phyloP scores from a whole-genome alignment of 345 rosid genomes.

The Pseudoturritis turrita region DNA sequence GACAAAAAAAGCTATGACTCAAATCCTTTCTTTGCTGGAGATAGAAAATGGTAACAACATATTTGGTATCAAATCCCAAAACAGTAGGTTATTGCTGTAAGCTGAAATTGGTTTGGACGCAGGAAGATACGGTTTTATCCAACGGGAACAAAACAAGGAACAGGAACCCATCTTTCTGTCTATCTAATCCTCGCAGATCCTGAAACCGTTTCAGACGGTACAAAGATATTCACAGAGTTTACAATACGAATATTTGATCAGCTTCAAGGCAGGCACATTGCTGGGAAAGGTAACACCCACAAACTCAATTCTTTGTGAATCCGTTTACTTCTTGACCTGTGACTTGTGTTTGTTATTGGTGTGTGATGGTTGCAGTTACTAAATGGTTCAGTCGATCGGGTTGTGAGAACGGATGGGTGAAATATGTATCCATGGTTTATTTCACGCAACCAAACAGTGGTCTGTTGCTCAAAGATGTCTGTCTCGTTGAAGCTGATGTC shows the following conservation, averaged over 20 bases:
- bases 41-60: conserved; percentile 29
- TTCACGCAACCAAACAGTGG: conserved; percentile 33
- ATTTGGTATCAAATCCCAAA: neutral
- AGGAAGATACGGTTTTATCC: conserved; percentile 33
- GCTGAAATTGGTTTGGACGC: neutral
- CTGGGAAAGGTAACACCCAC: conserved; percentile 25
- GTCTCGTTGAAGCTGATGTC: conserved; percentile 34
- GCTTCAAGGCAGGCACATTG: conserved; percentile 33
- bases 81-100: neutral
- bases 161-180: conserved; percentile 29
- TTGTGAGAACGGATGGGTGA: conserved; percentile 33
- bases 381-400: conserved; percentile 25
- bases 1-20: conserved; percentile 24
- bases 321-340: neutral
- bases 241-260: conserved; percentile 28
- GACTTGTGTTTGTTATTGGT: neutral
- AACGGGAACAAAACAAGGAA: conserved; percentile 28
- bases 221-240: conserved; percentile 28
- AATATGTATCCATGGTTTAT: conserved; percentile 27
- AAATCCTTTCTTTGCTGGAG: conserved; percentile 30
- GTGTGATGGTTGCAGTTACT: conserved; percentile 1
- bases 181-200: conserved; percentile 28
- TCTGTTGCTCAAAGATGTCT: conserved; percentile 25
- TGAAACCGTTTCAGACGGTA: conserved; percentile 14
- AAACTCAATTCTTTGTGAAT: neutral